phyloP scores from a whole-genome alignment of 768 basidiomycete species.

The Phaffia australis region DNA sequence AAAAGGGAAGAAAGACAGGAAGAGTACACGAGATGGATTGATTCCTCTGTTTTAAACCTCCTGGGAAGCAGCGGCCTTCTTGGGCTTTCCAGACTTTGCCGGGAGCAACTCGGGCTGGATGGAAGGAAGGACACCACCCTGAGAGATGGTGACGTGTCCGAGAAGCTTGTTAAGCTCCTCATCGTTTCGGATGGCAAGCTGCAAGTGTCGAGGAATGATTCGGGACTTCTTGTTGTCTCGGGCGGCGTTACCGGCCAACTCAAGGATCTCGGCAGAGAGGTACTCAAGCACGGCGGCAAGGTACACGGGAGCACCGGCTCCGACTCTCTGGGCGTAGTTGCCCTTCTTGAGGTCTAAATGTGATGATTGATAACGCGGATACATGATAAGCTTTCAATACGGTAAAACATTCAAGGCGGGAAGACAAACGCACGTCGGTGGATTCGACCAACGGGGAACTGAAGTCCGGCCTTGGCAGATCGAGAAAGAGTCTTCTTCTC shows the following conservation, averaged over 20 bases:
- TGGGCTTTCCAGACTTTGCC: slow-evolving; percentile 38
- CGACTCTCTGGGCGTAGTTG: slow-evolving; percentile 53
- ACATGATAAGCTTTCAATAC: too few species aligned
- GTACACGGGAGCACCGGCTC: slow-evolving; percentile 89
- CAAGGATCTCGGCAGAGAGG: slow-evolving; percentile 84
- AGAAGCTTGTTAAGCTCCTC: slow-evolving; percentile 64
- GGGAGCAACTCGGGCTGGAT: slow-evolving; percentile 58
- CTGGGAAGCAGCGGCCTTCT: background rate
- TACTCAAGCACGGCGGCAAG: slow-evolving; percentile 85
- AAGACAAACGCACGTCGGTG: slow-evolving; percentile 50
- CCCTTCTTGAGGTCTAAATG: slow-evolving; percentile 22
- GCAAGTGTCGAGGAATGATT: slow-evolving; percentile 86
- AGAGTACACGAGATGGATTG: too few species aligned
- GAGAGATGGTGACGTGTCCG: slow-evolving; percentile 77
- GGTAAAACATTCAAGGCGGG: slow-evolving; percentile 18
- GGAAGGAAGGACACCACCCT: slow-evolving; percentile 60
- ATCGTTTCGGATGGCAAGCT: slow-evolving; percentile 83
- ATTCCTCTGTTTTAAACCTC: too few species aligned
- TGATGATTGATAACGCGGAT: too few species aligned
- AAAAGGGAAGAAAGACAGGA: too few species aligned
- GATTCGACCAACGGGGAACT: slow-evolving; percentile 81
- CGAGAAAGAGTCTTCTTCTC: slow-evolving; percentile 52
- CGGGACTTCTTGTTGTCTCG: slow-evolving; percentile 86
- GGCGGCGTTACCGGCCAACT: slow-evolving; percentile 69
- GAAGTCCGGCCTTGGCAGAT: slow-evolving; percentile 47